Evolutionary conservation across 331 rosid species (phyloP).

Genomic region (Quercus tomentella): DNA sequence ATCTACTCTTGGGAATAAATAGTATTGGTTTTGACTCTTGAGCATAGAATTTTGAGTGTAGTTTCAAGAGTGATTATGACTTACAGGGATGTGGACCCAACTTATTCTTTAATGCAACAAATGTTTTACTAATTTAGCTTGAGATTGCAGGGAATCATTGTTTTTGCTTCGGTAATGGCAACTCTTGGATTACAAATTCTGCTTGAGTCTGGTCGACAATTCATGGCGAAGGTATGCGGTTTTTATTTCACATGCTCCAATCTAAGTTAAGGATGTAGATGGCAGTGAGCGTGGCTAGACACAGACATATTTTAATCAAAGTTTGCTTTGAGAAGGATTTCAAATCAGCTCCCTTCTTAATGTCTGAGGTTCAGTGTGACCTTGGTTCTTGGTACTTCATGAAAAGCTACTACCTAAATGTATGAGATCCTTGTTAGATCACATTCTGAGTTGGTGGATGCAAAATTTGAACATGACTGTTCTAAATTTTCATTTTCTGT

Average conservation of each 20-base stretch:
- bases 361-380: not conserved
- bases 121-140: not conserved
- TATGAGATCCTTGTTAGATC: not conserved
- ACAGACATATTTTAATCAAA: not conserved
- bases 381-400: not conserved
- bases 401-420: not conserved
- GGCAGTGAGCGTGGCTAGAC: not conserved
- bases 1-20: not conserved
- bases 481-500: not conserved
- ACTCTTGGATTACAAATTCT: constrained; percentile 73
- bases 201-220: constrained; percentile 53
- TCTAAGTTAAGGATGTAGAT: not conserved
- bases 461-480: not conserved
- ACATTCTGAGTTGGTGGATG: not conserved
- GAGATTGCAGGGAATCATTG: constrained; percentile 68
- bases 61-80: not conserved
- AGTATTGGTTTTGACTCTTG: not conserved
- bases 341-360: not conserved
- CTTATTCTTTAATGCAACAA: not conserved
- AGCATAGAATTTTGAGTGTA: not conserved
- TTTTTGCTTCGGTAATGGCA: constrained; percentile 90
- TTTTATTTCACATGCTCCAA: not conserved
- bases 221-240: constrained; percentile 31
- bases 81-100: not conserved
- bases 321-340: not conserved